phyloP scores from a whole-genome alignment of 2,329 filamentous ascomycete genomes.

The Leptographium galeiforme region DNA sequence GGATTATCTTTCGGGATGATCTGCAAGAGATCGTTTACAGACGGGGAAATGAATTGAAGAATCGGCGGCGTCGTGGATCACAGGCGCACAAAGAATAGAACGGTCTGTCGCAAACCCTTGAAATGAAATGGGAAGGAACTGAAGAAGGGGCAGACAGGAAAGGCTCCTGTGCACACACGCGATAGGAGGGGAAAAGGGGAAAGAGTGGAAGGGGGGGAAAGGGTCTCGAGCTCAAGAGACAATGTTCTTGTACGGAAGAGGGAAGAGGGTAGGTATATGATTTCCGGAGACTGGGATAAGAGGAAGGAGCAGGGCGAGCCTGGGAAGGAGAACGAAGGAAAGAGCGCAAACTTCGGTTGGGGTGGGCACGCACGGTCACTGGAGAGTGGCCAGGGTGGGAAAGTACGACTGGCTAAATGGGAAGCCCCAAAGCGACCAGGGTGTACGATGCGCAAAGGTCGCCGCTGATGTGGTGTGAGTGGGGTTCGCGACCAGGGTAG shows the following conservation, averaged over 20 bases:
- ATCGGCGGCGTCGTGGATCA: neutral
- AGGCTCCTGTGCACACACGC: constrained; percentile 5
- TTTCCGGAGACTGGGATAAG: constrained; percentile 14
- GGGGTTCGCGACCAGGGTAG: constrained; percentile 1
- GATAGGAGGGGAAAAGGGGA: constrained; percentile 3
- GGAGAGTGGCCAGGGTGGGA: constrained; percentile 4
- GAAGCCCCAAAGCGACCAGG: constrained; percentile 9
- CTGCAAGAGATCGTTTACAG: constrained; percentile 10
- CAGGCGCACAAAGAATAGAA: neutral
- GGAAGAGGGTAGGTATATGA: constrained; percentile 12
- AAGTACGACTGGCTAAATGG: constrained; percentile 11
- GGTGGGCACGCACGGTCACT: neutral
- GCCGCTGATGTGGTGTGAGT: constrained; percentile 6
- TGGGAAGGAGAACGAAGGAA: constrained; percentile 2
- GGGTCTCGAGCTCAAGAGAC: constrained; percentile 2
- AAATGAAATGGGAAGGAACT: neutral
- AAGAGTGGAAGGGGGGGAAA: constrained; percentile 1
- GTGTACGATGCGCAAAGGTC: constrained; percentile 5
- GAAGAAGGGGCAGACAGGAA: neutral
- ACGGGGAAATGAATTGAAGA: constrained; percentile 4
- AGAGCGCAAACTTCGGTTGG: neutral
- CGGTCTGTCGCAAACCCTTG: constrained; percentile 18
- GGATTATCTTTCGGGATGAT: constrained; percentile 18
- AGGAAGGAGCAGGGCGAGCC: constrained; percentile 10
- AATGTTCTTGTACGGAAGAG: constrained; percentile 1